phyloP scores from a whole-genome alignment of 257 asterid genomes.

The Sherardia arvensis region DNA sequence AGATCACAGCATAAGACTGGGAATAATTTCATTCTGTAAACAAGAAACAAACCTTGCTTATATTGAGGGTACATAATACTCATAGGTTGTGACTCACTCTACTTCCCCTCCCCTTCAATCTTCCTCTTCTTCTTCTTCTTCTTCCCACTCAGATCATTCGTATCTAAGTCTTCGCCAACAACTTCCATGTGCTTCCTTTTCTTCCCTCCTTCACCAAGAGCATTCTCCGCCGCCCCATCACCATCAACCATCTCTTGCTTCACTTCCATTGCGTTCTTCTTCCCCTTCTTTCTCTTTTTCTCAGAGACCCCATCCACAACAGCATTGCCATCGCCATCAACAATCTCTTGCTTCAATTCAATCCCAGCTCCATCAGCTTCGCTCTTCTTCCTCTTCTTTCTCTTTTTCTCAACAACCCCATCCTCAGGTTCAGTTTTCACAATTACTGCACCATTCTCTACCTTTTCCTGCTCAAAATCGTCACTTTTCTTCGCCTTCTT shows the following conservation, averaged over 20 bases:
- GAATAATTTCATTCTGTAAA: neutral
- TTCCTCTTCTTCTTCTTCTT: slow-evolving; percentile 28
- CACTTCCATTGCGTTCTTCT: neutral
- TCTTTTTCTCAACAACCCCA: neutral
- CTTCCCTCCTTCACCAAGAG: slow-evolving; percentile 21
- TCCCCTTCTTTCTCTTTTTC: neutral
- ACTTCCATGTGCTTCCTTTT: slow-evolving; percentile 23
- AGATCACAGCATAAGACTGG: neutral
- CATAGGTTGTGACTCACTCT: neutral
- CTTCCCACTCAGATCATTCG: slow-evolving; percentile 13
- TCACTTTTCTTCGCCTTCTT: slow-evolving; percentile 1
- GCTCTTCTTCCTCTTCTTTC: neutral
- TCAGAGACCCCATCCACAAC: neutral
- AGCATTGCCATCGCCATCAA: neutral
- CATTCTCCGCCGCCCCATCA: neutral
- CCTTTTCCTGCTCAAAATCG: neutral
- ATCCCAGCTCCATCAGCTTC: neutral
- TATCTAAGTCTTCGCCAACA: slow-evolving; percentile 11
- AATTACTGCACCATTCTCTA: neutral
- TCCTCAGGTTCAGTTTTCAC: neutral
- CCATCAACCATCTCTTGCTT: neutral
- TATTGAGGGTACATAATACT: neutral
- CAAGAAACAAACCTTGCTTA: neutral
- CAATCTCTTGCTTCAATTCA: neutral
- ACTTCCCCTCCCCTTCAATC: slow-evolving; percentile 13